Percentiles rank a stretch among this genome's conserved stretches.
phyloP scores from a whole-genome alignment of 805 yeast genomes.

The Spathaspora sp. region DNA sequence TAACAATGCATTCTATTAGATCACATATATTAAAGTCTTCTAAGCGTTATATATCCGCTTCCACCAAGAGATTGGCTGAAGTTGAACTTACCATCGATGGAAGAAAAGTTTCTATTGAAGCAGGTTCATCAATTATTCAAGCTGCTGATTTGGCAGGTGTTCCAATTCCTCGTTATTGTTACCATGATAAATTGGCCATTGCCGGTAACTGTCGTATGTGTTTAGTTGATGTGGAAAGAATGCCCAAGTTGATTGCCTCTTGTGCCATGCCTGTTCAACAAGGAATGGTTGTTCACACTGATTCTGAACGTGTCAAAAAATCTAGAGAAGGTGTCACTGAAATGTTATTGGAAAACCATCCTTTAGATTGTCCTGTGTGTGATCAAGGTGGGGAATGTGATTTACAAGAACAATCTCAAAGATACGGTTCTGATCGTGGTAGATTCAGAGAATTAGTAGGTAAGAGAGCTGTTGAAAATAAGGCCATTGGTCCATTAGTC shows the following conservation, averaged over 20 bases:
- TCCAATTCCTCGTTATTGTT: constrained; percentile 83
- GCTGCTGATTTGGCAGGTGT: constrained; percentile 92
- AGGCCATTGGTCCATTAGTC: constrained; percentile 84
- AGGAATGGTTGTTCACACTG: constrained; percentile 84
- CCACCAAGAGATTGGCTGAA: constrained; percentile 40
- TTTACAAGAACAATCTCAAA: constrained; percentile 79
- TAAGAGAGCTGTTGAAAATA: constrained; percentile 87
- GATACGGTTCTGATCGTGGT: constrained; percentile 85
- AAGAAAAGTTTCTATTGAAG: constrained; percentile 70
- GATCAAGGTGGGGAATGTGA: constrained; percentile 96
- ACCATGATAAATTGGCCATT: constrained; percentile 84
- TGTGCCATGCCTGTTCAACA: constrained; percentile 90
- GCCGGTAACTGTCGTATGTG: constrained; percentile 96
- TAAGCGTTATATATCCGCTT: constrained; percentile 17
- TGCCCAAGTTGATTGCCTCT: constrained; percentile 86
- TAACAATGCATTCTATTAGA: constrained; percentile 12
- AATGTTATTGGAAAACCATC: constrained; percentile 84
- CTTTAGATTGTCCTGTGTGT: constrained; percentile 88
- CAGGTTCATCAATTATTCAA: constrained; percentile 84
- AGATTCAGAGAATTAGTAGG: constrained; percentile 79
- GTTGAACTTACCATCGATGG: constrained; percentile 66
- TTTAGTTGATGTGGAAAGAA: constrained; percentile 82
- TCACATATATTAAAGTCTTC: constrained; percentile 18
- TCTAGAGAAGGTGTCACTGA: constrained; percentile 91
- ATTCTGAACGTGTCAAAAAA: constrained; percentile 71